Base-by-base conservation (phyloP, 2,329 filamentous ascomycete genomes). In the Venturiaceae sp. region DNA sequence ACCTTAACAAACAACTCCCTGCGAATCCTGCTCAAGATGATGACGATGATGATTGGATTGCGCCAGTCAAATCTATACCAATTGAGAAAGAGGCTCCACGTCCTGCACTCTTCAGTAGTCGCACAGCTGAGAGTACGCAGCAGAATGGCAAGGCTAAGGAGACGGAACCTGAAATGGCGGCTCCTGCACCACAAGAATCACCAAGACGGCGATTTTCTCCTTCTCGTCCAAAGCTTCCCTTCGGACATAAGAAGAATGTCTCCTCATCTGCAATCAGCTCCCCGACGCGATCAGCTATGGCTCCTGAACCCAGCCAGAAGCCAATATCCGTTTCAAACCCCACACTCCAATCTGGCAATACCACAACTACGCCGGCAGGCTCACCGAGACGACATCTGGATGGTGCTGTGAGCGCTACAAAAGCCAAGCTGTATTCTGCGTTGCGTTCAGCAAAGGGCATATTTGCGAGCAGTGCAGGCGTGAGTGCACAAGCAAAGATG, bases 361-460 rank as follows among this genome's bases (percentile, higher is more conserved):
- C 71, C 58, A 77, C 83, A 13, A 85, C 81, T 16, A 84, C 81
- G 55, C 82, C 83, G 30, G 71, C 73, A 53, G 80, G 78, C 32
- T 84, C 83, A 26, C 83, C 83, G 30, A 65, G 64, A 64, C 76
- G 72, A 66, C 80, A 70, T 74, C 81, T 70, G 75, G 91, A 95
- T 64, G 92, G 87, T 60, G 90, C 90, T 5, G 73, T 96, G 60
- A 96, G 92, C 71, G 90, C 94, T 55, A 92, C 94, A 30, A 97
- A 96, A 75, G 90, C 88, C 67, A 95, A 91, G 69, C 78, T 97
- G 53, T 95, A 92, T 52, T 95, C 92, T 9, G 91, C 96, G 60
- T 78, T 96, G 65, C 92, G 91, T 72, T 88, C 86, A 58, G 94
- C 92, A 3, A 92, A 88, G 70, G 89, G 87, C 14, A 82, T 96